phyloP scores from a whole-genome alignment of 495 filamentous ascomycete genomes.

The Annulohypoxylon stygium region DNA sequence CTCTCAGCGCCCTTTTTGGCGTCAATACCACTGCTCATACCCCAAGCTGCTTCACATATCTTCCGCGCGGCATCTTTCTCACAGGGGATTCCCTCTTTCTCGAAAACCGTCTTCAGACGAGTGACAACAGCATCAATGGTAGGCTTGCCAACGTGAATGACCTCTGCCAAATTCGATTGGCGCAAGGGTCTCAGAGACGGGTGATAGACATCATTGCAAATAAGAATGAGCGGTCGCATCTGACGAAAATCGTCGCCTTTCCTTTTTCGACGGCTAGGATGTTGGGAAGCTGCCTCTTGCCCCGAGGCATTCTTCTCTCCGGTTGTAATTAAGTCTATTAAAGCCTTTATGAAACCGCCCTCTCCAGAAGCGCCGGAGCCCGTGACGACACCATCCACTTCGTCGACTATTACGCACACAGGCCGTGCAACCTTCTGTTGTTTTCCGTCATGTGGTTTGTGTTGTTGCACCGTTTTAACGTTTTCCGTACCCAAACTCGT shows the following conservation, averaged over 20 bases:
- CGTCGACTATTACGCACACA: constrained; percentile 93
- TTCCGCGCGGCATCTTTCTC: constrained; percentile 89
- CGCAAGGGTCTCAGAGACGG: constrained; percentile 86
- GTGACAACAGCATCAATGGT: constrained; percentile 86
- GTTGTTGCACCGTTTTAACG: constrained; percentile 82
- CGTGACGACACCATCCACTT: constrained; percentile 92
- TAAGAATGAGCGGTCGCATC: constrained; percentile 87
- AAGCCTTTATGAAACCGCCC: constrained; percentile 93
- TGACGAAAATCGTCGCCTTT: constrained; percentile 87
- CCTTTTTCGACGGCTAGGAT: constrained; percentile 61
- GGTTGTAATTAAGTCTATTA: constrained; percentile 86
- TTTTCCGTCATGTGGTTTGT: constrained; percentile 67
- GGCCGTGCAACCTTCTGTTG: constrained; percentile 82
- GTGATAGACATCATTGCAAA: constrained; percentile 99
- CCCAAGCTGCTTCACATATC: constrained; percentile 93
- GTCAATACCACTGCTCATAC: constrained; percentile 73
- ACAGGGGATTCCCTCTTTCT: constrained; percentile 84
- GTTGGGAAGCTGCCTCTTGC: constrained; percentile 52
- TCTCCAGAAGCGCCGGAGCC: constrained; percentile 77
- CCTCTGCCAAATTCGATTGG: constrained; percentile 83
- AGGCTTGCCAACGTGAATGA: constrained; percentile 92
- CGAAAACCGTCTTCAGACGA: constrained; percentile 84
- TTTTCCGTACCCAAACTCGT: constrained; percentile 92
- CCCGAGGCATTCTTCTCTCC: constrained; percentile 83
- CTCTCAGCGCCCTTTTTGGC: constrained; percentile 67